Evolutionary conservation across 1,139 yeast species (phyloP).

Genomic region (Candida neerlandica): DNA sequence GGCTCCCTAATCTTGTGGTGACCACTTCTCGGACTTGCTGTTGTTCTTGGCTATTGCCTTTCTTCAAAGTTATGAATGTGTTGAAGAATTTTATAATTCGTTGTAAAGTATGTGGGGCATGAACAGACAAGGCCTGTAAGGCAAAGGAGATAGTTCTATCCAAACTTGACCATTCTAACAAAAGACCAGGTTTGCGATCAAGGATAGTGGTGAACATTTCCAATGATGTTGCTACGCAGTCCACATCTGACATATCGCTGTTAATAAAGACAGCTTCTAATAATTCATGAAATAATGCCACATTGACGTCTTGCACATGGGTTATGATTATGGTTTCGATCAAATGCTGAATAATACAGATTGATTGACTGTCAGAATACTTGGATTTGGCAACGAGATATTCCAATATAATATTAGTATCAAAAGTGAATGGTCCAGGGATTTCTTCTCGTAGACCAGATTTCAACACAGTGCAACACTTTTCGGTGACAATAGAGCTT

Average conservation of each 20-base stretch:
- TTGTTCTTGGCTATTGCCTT: conserved; percentile 54
- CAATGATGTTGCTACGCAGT: conserved; percentile 49
- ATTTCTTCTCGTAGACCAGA: conserved; percentile 55
- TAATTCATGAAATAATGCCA: conserved; percentile 30
- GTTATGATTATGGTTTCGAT: conserved; percentile 45
- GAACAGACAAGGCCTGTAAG: conserved; percentile 49
- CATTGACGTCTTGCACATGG: conserved; percentile 27
- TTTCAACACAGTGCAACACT: conserved; percentile 58
- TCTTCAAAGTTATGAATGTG: conserved; percentile 52
- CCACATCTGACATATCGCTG: conserved; percentile 53
- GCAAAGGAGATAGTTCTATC: conserved; percentile 42
- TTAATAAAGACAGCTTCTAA: conserved; percentile 34
- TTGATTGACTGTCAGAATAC: conserved; percentile 29
- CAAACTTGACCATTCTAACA: conserved; percentile 40
- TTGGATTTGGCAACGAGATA: conserved; percentile 47
- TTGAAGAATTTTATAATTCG: conserved; percentile 70
- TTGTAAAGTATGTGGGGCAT: conserved; percentile 67
- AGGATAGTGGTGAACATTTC: conserved; percentile 48
- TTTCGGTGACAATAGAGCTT: conserved; percentile 52
- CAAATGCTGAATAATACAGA: conserved; percentile 44
- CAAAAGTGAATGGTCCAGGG: conserved; percentile 63
- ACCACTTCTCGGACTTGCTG: conserved; percentile 35
- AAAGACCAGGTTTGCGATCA: conserved; percentile 52
- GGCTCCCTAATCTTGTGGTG: conserved; percentile 20
- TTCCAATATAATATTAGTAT: conserved; percentile 40